Percentiles rank a stretch among this genome's conserved stretches.
Conservation (phyloP, 1,284 basidiomycete genomes). For the Prillingera fragicola region DNA sequence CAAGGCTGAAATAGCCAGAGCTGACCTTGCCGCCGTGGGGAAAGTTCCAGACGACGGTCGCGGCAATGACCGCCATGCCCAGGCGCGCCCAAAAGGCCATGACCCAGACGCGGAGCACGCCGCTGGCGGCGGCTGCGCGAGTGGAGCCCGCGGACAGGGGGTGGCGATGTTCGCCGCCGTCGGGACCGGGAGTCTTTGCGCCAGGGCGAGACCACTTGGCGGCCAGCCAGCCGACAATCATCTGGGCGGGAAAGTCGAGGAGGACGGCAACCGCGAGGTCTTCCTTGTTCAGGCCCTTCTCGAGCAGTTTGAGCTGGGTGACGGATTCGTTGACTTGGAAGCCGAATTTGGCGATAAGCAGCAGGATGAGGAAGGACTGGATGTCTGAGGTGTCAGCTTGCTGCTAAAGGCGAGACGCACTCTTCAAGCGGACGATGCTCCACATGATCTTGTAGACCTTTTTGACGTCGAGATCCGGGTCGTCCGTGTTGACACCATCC, state of each 20-base stretch:
- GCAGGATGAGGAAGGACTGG: constrained; percentile 79
- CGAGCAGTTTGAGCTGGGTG: constrained; percentile 88
- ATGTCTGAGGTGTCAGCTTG: constrained; percentile 62
- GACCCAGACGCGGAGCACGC: constrained; percentile 79
- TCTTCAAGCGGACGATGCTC: constrained; percentile 83
- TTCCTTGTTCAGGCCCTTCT: constrained; percentile 92
- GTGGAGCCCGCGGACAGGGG: constrained; percentile 23
- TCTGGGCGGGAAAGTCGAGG: constrained; percentile 97
- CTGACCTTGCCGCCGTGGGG: constrained; percentile 51
- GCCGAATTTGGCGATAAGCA: constrained; percentile 89
- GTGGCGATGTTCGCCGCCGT: constrained; percentile 23
- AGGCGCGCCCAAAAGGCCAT: constrained; percentile 88
- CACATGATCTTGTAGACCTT: constrained; percentile 93
- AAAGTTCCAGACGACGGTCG: constrained; percentile 77
- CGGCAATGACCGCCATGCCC: constrained; percentile 60
- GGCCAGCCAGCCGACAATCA: constrained; percentile 91
- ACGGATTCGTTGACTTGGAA: constrained; percentile 94
- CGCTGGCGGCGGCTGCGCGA: constrained; percentile 51
- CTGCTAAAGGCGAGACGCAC: constrained; percentile 51
- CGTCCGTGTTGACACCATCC: constrained; percentile 65
- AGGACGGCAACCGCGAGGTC: constrained; percentile 91
- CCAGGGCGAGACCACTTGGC: constrained; percentile 72
- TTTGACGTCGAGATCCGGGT: constrained; percentile 83
- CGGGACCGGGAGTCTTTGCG: not conserved
- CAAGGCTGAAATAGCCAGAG: constrained; percentile 69